Base-by-base conservation (phyloP, 2,329 filamentous ascomycete genomes). In the Nemania bipapillata region DNA sequence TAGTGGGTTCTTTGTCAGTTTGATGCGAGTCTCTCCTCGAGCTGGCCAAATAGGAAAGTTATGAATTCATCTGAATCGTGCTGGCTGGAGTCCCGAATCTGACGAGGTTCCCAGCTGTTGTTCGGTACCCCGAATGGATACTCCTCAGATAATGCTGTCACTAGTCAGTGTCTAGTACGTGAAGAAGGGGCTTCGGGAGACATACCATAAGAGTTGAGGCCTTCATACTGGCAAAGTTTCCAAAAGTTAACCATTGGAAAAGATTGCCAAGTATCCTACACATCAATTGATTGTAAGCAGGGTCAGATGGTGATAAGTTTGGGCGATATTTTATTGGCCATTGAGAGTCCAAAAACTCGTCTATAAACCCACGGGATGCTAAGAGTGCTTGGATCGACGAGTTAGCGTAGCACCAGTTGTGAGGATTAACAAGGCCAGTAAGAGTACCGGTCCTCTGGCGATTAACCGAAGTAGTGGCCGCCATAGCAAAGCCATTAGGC, bases 11-110 rank as follows among this genome's bases (percentile, higher is more conserved):
- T 52, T 56, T 70, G 71, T 22, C 68, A 83, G 67, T 90, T 83
- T 78, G n/a, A 77, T 97, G 96, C 4, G 35, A 59, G 96, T 90
- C 80, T 99, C 96, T 77, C 92, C 74, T 95, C 91, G 12, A 98
- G 84, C 72, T 91, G 90, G 61, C 92, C 90, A 42, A 97, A 85
- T 28, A 97, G 80, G 76, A 96, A 97, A 53, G 90, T 89, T 72
- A 95, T 90, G 73, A 97, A 97, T 75, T 98, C 96, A 72, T 94
- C 92, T 1, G 94, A 91, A 76, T 99, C 96, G 80, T 98, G 96
- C 77, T 98, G 95, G 57, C 89, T 83, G 26, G 85, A 84, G 47
- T 92, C 90, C 90, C 92, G 82, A 94, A 96, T 6, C 87, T 72
- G 22, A 70, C 11, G 1, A 6, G n/a, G 1, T 17, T 11, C 0